Evolutionary conservation across 2,329 filamentous ascomycete genomes (phyloP).

Genomic region (Fusarium burgessii): DNA sequence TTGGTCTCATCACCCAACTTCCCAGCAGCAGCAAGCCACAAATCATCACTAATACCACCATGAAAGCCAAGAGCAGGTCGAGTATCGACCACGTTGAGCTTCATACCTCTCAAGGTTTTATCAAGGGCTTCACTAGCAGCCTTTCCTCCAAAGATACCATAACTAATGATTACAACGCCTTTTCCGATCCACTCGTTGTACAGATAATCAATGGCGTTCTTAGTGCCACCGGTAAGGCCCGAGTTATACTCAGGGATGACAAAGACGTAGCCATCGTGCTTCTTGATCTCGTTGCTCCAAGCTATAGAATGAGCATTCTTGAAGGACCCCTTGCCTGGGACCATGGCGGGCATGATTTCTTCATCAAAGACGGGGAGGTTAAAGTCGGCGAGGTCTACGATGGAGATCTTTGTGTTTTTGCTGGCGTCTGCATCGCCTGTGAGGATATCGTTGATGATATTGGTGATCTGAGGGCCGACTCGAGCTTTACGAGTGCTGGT

Average conservation of each 20-base stretch:
- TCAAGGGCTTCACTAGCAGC: constrained; percentile 3
- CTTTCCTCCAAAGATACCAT: constrained; percentile 27
- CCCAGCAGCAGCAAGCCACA: constrained; percentile 21
- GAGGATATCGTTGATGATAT: constrained; percentile 17
- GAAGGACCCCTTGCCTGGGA: constrained; percentile 52
- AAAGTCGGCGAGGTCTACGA: constrained; percentile 32
- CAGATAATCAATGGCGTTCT: constrained; percentile 73
- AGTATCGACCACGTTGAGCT: constrained; percentile 18
- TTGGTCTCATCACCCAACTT: constrained; percentile 27
- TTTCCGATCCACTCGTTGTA: constrained; percentile 62
- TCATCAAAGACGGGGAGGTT: constrained; percentile 61
- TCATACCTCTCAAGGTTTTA: constrained; percentile 14
- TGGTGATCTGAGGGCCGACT: constrained; percentile 17
- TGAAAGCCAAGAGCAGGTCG: constrained; percentile 20
- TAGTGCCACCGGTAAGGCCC: constrained; percentile 64
- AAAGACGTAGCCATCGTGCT: constrained; percentile 61
- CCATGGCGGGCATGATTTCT: constrained; percentile 52
- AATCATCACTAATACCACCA: constrained; percentile 3
- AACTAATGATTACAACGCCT: constrained; percentile 26
- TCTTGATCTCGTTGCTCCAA: constrained; percentile 59
- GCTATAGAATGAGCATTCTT: constrained; percentile 55
- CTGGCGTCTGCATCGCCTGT: neutral
- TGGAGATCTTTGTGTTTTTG: constrained; percentile 2
- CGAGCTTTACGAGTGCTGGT: constrained; percentile 21
- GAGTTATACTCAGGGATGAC: constrained; percentile 69